Evolutionary conservation across 371 early-diverging fungal species (phyloP).

Genomic region (Mortierella sp.): DNA sequence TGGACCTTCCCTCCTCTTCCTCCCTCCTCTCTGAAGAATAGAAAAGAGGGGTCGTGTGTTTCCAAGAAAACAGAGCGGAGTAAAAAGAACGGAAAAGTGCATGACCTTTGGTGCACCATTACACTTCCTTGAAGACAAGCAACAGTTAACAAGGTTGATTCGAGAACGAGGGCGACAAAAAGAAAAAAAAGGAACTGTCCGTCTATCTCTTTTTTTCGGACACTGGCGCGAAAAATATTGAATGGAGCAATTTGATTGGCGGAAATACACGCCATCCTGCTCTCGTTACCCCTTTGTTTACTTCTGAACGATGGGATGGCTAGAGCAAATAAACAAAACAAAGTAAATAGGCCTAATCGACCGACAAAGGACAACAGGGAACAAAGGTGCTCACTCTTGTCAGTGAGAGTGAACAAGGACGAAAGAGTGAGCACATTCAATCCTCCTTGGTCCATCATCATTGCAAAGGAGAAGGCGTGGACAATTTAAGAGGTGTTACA

Average conservation of each 20-base stretch:
- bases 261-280: slow-evolving; percentile 21
- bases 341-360: background rate
- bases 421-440: background rate
- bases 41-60: background rate
- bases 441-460: background rate
- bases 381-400: background rate
- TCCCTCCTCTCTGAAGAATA: background rate
- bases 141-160: background rate
- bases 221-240: background rate
- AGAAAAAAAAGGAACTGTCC: background rate
- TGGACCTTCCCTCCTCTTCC: background rate
- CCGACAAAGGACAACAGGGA: background rate
- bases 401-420: background rate
- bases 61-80: background rate
- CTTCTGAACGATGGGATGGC: background rate
- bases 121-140: background rate
- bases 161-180: slow-evolving; percentile 2
- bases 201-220: background rate
- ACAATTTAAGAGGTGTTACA: background rate
- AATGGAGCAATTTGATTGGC: slow-evolving; percentile 18
- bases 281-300: slow-evolving; percentile 5
- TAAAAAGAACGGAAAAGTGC: background rate
- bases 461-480: background rate
- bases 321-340: background rate
- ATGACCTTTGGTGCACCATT: background rate